These are phyloP conservation scores for Protomyces pachydermus DNA, from an alignment of 1,139 yeast genomes.

Conservation along the genomic window DNA sequence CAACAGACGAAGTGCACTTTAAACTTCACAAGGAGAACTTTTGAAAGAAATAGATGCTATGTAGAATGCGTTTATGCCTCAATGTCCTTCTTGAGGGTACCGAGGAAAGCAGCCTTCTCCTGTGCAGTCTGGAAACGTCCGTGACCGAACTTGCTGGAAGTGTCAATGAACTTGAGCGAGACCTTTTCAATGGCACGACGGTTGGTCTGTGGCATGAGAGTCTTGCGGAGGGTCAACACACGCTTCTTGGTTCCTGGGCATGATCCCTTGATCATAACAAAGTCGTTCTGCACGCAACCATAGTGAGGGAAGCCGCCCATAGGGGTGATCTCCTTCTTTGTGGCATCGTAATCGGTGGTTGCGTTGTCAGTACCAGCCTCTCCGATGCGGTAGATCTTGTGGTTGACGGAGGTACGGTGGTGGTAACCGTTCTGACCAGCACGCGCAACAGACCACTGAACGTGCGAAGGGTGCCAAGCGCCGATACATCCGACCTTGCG, in stretches of 20 bases:
- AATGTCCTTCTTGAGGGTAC: slow-evolving; percentile 95
- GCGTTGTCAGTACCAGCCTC: slow-evolving; percentile 83
- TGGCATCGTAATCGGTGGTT: slow-evolving; percentile 97
- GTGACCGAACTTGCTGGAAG: slow-evolving; percentile 99
- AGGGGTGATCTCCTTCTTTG: slow-evolving; percentile 99
- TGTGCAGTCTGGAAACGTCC: slow-evolving; percentile 99
- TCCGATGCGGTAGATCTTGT: slow-evolving; percentile 99
- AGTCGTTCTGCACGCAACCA: slow-evolving; percentile 97
- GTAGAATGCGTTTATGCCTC: background rate
- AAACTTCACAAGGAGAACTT: slow-evolving; percentile 1
- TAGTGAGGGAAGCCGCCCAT: slow-evolving; percentile 99
- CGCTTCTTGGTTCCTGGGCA: slow-evolving; percentile 99
- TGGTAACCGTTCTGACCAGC: slow-evolving; percentile 99
- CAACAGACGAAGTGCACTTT: background rate
- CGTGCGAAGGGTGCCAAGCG: slow-evolving; percentile 99
- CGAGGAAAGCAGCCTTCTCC: slow-evolving; percentile 99
- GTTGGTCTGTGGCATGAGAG: slow-evolving; percentile 95
- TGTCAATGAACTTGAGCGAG: slow-evolving; percentile 98
- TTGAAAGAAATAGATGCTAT: background rate
- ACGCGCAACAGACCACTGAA: slow-evolving; percentile 99
- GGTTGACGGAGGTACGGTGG: slow-evolving; percentile 99
- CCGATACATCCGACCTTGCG: slow-evolving; percentile 99
- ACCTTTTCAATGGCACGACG: slow-evolving; percentile 97
- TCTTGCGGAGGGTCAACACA: slow-evolving; percentile 97
- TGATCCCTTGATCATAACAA: slow-evolving; percentile 95